phyloP scores from a whole-genome alignment of 768 basidiomycete genomes.

The Scleroderma citrinum region DNA sequence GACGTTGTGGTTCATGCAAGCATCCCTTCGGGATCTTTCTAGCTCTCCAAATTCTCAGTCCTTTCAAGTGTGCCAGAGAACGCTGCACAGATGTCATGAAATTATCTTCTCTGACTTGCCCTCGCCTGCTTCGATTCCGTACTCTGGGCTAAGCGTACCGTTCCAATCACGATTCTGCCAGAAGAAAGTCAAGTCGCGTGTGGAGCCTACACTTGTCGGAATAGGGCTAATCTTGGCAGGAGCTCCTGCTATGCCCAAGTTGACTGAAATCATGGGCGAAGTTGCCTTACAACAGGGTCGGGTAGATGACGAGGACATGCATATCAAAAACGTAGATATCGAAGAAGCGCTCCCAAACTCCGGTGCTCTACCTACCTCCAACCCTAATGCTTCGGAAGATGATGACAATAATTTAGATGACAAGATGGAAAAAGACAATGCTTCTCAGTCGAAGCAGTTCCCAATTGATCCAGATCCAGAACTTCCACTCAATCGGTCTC shows the following conservation, averaged over 20 bases:
- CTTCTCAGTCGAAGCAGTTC: constrained; percentile 10
- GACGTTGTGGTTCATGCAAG: constrained; percentile 99
- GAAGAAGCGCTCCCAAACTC: constrained; percentile 28
- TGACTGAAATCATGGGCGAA: constrained; percentile 71
- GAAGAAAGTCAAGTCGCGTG: constrained; percentile 65
- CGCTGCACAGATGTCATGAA: constrained; percentile 87
- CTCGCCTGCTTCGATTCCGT: constrained; percentile 58
- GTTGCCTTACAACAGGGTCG: constrained; percentile 90
- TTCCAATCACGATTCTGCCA: constrained; percentile 43
- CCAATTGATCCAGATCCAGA: constrained; percentile 12
- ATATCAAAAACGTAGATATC: constrained; percentile 44
- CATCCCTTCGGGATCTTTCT: constrained; percentile 76
- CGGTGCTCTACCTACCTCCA: constrained; percentile 14
- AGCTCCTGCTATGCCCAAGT: constrained; percentile 64
- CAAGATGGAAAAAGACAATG: constrained; percentile 29
- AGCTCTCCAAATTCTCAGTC: constrained; percentile 53
- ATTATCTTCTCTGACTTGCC: constrained; percentile 92
- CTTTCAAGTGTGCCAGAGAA: constrained; percentile 87
- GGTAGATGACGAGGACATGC: constrained; percentile 52
- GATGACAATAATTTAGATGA: constrained; percentile 42
- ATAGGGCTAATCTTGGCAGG: constrained; percentile 79
- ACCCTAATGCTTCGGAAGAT: constrained; percentile 26
- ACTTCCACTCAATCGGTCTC: constrained; percentile 7
- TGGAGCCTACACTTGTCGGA: constrained; percentile 76
- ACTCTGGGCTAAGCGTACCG: constrained; percentile 51